These are phyloP conservation scores for Mycena pura DNA, from an alignment of 768 basidiomycete genomes.

Conservation along the genomic window DNA sequence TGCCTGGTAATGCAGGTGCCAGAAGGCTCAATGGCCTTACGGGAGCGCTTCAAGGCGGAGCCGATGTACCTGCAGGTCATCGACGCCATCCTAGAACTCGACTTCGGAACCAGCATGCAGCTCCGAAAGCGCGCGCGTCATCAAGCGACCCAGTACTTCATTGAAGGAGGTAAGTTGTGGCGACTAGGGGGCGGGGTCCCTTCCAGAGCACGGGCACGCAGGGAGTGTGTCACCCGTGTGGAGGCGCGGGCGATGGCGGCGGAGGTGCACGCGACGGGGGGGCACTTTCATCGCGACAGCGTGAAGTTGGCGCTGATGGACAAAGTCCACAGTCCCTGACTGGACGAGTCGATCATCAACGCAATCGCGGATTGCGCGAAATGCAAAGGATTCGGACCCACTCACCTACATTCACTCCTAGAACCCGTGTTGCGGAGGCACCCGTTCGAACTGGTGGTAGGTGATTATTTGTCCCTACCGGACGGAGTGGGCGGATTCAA, in stretches of 20 bases:
- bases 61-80: slow-evolving; percentile 4
- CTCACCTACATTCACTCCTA: slow-evolving; percentile 22
- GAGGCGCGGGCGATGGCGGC: slow-evolving; percentile 7
- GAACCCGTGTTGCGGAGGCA: slow-evolving; percentile 17
- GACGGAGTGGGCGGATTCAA: slow-evolving; percentile 26
- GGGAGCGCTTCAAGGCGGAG: slow-evolving; percentile 18
- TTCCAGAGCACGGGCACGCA: not conserved
- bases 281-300: slow-evolving; percentile 11
- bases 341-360: slow-evolving; percentile 13
- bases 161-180: slow-evolving; percentile 10
- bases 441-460: slow-evolving; percentile 25
- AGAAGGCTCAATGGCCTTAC: not conserved
- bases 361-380: slow-evolving; percentile 13
- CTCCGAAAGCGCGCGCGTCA: not conserved
- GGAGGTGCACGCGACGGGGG: not conserved
- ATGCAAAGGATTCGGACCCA: slow-evolving; percentile 34
- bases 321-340: not conserved
- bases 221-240: slow-evolving; percentile 10
- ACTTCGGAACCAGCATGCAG: slow-evolving; percentile 19
- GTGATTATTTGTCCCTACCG: slow-evolving; percentile 23
- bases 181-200: slow-evolving; percentile 1
- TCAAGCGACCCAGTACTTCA: not conserved
- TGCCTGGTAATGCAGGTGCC: not conserved
- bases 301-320: slow-evolving; percentile 23
- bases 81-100: slow-evolving; percentile 1